Evolutionary conservation across 208 protist genomes (phyloP), one percentile per base, ranked within the genome.

Genomic region (Trypanosoma mega): DNA sequence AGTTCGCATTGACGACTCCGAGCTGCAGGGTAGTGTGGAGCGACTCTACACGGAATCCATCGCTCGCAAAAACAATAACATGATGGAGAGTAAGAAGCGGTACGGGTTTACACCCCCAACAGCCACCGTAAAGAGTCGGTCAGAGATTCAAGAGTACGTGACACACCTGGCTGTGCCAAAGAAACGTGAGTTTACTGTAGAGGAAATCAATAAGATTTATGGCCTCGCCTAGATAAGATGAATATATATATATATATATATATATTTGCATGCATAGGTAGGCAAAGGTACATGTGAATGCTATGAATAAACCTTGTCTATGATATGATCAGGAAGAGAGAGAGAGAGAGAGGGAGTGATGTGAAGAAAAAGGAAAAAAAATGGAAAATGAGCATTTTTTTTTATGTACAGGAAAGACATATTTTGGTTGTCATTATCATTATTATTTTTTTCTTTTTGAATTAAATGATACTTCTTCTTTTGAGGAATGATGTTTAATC

Each of bases 151-250:
- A 41, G 81, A 74, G 6, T 96, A 81, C 8, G 74, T 88, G 20
- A 47, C 78, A 24, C 78, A 73, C 21, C 67, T 92, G 54, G 81
- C 82, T 47, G 53, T 85, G 33, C 85, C 89, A 5, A 91, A 92
- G 60, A 92, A 96, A 68, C 75, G 68, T 23, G 78, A 81, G 62
- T 96, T 68, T 70, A 87, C 79, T 3, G 74, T 77, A 2, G 85
- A 69, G 7, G 89, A 96, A 44, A 75, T 93, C 31, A 96, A 96
- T 72, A 87, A 85, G 49, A 81, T 92, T 14, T 96, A 96, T 43
- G 89, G 82, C 23, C 61, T 92, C 14, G 29, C 27, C 11, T 16
- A 58, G 23, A 24, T n/a, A 50, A 50, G 12, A 30, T n/a, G 6
- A 14, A 63, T 14, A 30, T 14, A 30, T 12, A 30, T 14, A 30